Evolutionary conservation across 495 filamentous ascomycete genomes (phyloP), one percentile per base, ranked within the genome.

Genomic region (Daldinia concentrica): DNA sequence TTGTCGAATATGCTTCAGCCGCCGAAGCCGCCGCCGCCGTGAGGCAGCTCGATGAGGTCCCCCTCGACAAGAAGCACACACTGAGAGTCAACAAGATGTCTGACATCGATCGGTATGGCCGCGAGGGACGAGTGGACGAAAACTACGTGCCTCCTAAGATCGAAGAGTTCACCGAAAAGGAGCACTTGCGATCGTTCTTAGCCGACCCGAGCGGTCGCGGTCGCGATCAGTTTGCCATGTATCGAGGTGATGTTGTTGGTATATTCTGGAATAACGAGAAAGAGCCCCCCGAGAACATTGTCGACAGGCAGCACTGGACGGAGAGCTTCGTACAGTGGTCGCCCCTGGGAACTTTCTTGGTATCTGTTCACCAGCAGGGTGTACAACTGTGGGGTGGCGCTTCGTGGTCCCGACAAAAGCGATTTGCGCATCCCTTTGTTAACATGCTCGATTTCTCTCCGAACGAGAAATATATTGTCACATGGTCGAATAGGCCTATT

Each of bases 251-350:
- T 48, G 89, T 90, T 63, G 95, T 99, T 17, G 94, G 93, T 51
- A 92, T 99, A 0, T 97, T 93, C 85, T 98, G 94, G 95, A 98
- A 98, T 83, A 95, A 93, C 87, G 95, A 97, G 83, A 93, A 89
- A 80, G 95, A 98, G 64, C 76, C 85, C 0, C 93, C 95, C 14
- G 95, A 98, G 82, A 88, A 88, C 45, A 87, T 97, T 29, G 90
- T 99, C 59, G 94, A 98, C 74, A 90, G 95, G 64, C 87, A 88
- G 76, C 90, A 95, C 83, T 99, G 95, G 95, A 99, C 95, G 66
- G 96, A 99, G 80, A 89, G 91, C 39, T 98, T 98, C 77, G 90
- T 98, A 36, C 93, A 97, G 83, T 99, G 95, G 95, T 97, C 95
- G 50, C 95, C 95, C 22, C 88, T 92, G 76, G 95, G 95, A 62